Evolutionary conservation across 768 basidiomycete species (phyloP), one percentile per base, ranked within the genome.

Genomic region (Suillus decipiens): DNA sequence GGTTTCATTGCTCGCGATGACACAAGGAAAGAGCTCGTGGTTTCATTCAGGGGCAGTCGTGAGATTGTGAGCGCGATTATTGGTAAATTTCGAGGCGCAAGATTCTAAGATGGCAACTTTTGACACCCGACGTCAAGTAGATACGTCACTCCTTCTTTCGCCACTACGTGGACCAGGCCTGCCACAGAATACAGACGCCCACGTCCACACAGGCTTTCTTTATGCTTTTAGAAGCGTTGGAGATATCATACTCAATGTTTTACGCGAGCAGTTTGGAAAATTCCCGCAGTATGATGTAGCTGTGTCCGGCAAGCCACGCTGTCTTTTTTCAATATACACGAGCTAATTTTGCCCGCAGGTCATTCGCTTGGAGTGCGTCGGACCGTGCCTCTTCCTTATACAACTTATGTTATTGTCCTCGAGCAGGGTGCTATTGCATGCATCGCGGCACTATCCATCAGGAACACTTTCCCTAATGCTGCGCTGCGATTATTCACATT

Each of bases 1-100:
- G 82, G 81, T 28, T 83, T 78, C 59, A 73, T 83, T 31, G 81
- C 77, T 1, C 75, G 80, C 22, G 82, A 83, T 62, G 79, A 82
- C 61, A 70, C 64, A 2, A 70, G 74, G 34, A 68, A 76, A 60
- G 81, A 83, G 63, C 70, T 83, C 48, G 64, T 83, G 19, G 70
- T 81, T 31, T 71, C 79, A 33, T 73, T 83, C 54, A 79, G 76
- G 34, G 81, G 82, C 39, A 75, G 78, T 61, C 74, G 72, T 33
- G 70, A 77, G 9, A 2, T 64, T 22, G 36, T 57, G 11, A 63
- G 68, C 60, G 55, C 70, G 47, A 64, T 71, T 51, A 62, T 69
- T 24, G 69, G 68, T 71, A 24, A 24, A 65, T 48, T 17, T 62
- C 7, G 17, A 41, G 19, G 39, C 39, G 37, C 28, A 12, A 28